Conservation (phyloP, 352 stramenopile species). For the Pythium diclinum region DNA sequence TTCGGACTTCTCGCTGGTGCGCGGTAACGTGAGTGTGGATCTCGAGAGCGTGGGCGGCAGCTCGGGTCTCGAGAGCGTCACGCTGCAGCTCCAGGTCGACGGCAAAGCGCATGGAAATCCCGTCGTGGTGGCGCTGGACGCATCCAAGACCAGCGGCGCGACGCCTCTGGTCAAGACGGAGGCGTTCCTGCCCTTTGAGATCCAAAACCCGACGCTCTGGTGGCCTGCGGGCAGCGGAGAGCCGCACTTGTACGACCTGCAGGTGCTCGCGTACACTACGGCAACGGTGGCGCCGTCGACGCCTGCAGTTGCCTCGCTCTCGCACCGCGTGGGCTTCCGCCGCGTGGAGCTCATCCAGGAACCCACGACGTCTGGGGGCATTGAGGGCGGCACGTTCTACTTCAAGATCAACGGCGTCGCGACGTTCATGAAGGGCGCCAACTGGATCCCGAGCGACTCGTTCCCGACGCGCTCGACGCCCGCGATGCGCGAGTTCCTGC, state of each 20-base stretch:
- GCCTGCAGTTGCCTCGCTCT: slow-evolving; percentile 6
- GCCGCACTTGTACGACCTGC: slow-evolving; percentile 60
- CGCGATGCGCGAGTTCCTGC: slow-evolving; percentile 41
- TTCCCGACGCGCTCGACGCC: slow-evolving; percentile 57
- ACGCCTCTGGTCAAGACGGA: slow-evolving; percentile 2
- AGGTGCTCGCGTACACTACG: slow-evolving; percentile 19
- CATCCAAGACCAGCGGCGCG: background rate
- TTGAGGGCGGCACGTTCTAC: slow-evolving; percentile 61
- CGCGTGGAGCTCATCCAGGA: slow-evolving; percentile 59
- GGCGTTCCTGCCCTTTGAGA: slow-evolving; percentile 10
- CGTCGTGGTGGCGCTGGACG: background rate
- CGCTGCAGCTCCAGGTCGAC: slow-evolving; percentile 51
- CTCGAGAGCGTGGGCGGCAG: slow-evolving; percentile 22
- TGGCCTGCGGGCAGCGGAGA: slow-evolving; percentile 66
- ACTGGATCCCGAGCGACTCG: slow-evolving; percentile 77
- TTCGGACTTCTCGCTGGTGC: slow-evolving; percentile 36
- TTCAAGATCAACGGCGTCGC: slow-evolving; percentile 68
- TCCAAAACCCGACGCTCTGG: slow-evolving; percentile 51
- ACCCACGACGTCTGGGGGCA: slow-evolving; percentile 39
- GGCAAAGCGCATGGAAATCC: slow-evolving; percentile 23
- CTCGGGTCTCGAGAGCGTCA: slow-evolving; percentile 16
- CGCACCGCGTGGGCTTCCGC: slow-evolving; percentile 56
- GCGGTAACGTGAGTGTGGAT: slow-evolving; percentile 39
- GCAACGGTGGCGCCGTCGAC: background rate
- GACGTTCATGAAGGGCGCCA: slow-evolving; percentile 74